These are phyloP conservation scores for Populus davidiana DNA, from an alignment of 345 rosid species.

Conservation along the genomic window DNA sequence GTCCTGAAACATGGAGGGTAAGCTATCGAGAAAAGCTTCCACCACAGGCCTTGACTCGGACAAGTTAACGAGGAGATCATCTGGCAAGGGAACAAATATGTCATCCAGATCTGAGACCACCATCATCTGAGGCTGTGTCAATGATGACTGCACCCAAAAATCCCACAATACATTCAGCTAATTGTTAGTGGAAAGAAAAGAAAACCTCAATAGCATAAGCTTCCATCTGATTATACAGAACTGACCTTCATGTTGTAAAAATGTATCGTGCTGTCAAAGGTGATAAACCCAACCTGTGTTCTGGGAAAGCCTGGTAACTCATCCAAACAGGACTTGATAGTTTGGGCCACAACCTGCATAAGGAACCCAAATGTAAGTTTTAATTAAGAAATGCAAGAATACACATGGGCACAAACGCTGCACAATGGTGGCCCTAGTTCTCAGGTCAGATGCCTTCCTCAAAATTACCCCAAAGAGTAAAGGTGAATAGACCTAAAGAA, in stretches of 20 bases:
- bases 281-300: constrained; percentile 97
- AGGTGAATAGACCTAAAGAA: neutral
- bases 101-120: constrained; percentile 97
- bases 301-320: constrained; percentile 92
- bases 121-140: constrained; percentile 99
- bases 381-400: neutral
- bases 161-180: constrained; percentile 8
- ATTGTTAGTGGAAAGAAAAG: neutral
- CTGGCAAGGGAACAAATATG: constrained; percentile 84
- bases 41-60: constrained; percentile 94
- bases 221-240: constrained; percentile 11
- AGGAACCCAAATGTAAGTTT: neutral
- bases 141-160: constrained; percentile 69
- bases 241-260: constrained; percentile 98
- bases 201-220: constrained; percentile 5
- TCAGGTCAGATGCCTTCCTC: neutral
- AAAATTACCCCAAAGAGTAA: neutral
- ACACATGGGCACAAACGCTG: neutral
- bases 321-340: constrained; percentile 92
- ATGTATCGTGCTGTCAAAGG: constrained; percentile 94
- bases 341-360: constrained; percentile 82
- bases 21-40: constrained; percentile 83
- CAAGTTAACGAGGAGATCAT: constrained; percentile 97
- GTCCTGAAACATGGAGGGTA: constrained; percentile 93
- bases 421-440: neutral